Evolutionary conservation across 345 rosid genomes (phyloP).

Genomic region (Rhodamnia rubescens): DNA sequence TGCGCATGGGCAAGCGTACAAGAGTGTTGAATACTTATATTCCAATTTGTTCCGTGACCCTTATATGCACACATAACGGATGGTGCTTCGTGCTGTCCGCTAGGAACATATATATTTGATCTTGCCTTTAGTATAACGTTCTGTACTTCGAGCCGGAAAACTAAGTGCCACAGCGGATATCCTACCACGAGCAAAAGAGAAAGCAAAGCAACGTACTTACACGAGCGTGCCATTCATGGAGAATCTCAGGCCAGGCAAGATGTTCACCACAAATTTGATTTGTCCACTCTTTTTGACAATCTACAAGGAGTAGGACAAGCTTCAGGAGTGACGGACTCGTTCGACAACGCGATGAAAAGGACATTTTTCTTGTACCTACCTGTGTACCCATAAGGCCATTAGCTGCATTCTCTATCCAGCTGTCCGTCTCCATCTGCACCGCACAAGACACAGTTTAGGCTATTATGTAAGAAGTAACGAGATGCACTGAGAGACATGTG

Average conservation of each 20-base stretch:
- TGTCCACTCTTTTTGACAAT: conserved; percentile 48
- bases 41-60: neutral
- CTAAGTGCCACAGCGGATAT: fast-evolving
- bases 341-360: neutral
- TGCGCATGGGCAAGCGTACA: neutral
- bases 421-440: conserved; percentile 71
- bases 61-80: neutral
- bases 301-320: conserved; percentile 9
- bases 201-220: conserved; percentile 24
- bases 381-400: conserved; percentile 95
- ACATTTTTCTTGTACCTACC: conserved; percentile 16
- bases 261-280: conserved; percentile 60
- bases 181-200: neutral
- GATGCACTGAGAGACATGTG: neutral
- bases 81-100: neutral
- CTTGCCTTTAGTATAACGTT: neutral
- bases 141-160: neutral
- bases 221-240: conserved; percentile 63
- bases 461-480: neutral
- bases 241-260: conserved; percentile 68
- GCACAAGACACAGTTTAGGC: neutral
- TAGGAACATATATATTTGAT: neutral
- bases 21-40: neutral
- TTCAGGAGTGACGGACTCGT: neutral
- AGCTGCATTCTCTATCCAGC: conserved; percentile 93